These are phyloP conservation scores for Malbranchea zuffiana DNA, from an alignment of 2,329 filamentous ascomycete genomes.

Conservation along the genomic window DNA sequence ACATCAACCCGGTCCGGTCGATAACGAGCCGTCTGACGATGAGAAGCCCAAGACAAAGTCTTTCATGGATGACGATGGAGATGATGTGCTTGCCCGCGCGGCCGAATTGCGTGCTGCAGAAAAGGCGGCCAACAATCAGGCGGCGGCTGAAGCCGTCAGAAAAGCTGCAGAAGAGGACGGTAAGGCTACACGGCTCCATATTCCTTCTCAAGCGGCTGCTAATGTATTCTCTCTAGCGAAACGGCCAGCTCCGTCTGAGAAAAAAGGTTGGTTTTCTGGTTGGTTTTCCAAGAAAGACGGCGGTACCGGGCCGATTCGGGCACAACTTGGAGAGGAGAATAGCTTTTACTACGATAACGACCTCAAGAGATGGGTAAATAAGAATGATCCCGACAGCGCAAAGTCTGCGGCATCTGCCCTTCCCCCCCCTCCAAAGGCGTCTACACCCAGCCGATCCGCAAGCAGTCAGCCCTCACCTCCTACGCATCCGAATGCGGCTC, in stretches of 20 bases:
- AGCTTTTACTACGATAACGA: constrained; percentile 91
- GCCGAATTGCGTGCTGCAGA: constrained; percentile 45
- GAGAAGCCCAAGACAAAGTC: constrained; percentile 61
- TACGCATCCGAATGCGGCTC: constrained; percentile 2
- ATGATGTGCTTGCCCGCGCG: constrained; percentile 50
- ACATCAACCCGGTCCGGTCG: constrained; percentile 39
- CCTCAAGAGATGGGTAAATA: constrained; percentile 97
- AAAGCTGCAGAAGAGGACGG: constrained; percentile 65
- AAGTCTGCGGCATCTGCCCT: constrained; percentile 49
- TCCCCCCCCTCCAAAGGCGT: constrained; percentile 64
- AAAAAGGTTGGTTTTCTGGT: constrained; percentile 61
- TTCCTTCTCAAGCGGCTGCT: neutral
- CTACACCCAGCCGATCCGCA: constrained; percentile 40
- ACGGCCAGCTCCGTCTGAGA: constrained; percentile 28
- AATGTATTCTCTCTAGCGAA: constrained; percentile 31
- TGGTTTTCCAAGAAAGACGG: constrained; percentile 65
- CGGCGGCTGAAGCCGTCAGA: constrained; percentile 75
- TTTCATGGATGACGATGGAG: constrained; percentile 71
- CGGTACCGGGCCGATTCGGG: constrained; percentile 56
- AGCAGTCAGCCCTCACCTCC: constrained; percentile 43
- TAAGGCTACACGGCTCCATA: too few relatives aligned
- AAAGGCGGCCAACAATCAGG: constrained; percentile 59
- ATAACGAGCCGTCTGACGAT: constrained; percentile 41
- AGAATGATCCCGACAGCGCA: constrained; percentile 63
- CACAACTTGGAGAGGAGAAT: constrained; percentile 88